Conservation (phyloP, 2,329 filamentous ascomycete species). For the Nothopassalora personata region DNA sequence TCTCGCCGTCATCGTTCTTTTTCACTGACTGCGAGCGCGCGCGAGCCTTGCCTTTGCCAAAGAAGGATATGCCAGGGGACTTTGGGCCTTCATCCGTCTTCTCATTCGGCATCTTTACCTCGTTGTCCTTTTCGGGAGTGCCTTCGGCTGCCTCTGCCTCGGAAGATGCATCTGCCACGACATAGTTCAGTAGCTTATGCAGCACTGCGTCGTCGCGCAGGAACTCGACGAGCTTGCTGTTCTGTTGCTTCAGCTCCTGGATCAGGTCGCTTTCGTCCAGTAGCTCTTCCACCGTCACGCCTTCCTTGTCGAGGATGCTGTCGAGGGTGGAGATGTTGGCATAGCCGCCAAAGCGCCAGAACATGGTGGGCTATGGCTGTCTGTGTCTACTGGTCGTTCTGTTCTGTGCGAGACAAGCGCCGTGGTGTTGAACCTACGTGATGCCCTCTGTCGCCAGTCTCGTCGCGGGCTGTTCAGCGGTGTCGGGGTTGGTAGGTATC, state of each 20-base stretch:
- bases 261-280: constrained; percentile 94
- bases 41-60: constrained; percentile 40
- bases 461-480: constrained; percentile 3
- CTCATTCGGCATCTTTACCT: constrained; percentile 42
- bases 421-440: constrained; percentile 5
- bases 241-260: constrained; percentile 96
- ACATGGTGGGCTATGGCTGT: constrained; percentile 64
- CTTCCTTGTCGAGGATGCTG: constrained; percentile 88
- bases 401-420: neutral
- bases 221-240: constrained; percentile 95
- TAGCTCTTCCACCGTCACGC: constrained; percentile 91
- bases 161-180: constrained; percentile 67
- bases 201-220: constrained; percentile 82
- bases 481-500: constrained; percentile 12
- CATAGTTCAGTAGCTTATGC: constrained; percentile 81
- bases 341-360: constrained; percentile 99
- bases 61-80: constrained; percentile 40
- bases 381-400: neutral
- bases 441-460: constrained; percentile 9
- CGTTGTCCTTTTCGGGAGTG: constrained; percentile 21
- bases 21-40: constrained; percentile 42
- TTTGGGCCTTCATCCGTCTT: constrained; percentile 47
- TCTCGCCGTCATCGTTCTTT: constrained; percentile 37
- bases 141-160: constrained; percentile 39
- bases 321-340: constrained; percentile 96